Evolutionary conservation across 352 stramenopile species (phyloP).

Genomic region (Globisporangium lucens): DNA sequence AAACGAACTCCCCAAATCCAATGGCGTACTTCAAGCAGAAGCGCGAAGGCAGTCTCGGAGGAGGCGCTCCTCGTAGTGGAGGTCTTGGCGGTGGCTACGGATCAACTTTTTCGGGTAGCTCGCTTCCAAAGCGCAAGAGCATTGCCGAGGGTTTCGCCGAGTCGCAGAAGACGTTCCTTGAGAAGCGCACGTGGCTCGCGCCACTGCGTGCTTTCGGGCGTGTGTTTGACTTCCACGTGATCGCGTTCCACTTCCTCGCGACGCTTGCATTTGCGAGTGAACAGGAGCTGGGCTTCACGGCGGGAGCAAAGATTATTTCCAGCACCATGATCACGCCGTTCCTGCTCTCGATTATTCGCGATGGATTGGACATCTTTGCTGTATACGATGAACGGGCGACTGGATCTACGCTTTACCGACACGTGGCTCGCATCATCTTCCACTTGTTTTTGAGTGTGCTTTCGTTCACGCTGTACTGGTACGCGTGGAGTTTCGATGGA

Average conservation of each 20-base stretch:
- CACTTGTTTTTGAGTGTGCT: slow-evolving; percentile 59
- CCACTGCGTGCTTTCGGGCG: slow-evolving; percentile 93
- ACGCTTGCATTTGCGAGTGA: slow-evolving; percentile 91
- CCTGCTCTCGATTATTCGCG: slow-evolving; percentile 86
- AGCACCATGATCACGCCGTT: slow-evolving; percentile 92
- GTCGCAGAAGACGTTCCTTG: slow-evolving; percentile 96
- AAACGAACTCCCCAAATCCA: slow-evolving; percentile 64
- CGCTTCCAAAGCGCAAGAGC: slow-evolving; percentile 61
- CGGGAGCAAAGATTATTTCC: slow-evolving; percentile 84
- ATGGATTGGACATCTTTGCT: slow-evolving; percentile 90
- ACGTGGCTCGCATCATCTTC: slow-evolving; percentile 84
- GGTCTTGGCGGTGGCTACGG: slow-evolving; percentile 23
- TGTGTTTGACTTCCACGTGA: slow-evolving; percentile 97
- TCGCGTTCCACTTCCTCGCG: slow-evolving; percentile 95
- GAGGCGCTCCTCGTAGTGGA: slow-evolving; percentile 18
- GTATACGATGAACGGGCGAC: slow-evolving; percentile 61
- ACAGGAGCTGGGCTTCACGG: slow-evolving; percentile 88
- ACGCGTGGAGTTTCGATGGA: slow-evolving; percentile 59
- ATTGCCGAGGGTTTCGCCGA: slow-evolving; percentile 88
- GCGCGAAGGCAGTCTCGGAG: slow-evolving; percentile 21
- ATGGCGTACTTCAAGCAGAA: slow-evolving; percentile 53
- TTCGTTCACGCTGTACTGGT: slow-evolving; percentile 80
- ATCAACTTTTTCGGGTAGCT: slow-evolving; percentile 17
- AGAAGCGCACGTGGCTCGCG: slow-evolving; percentile 97
- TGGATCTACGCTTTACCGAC: slow-evolving; percentile 66